Base-by-base conservation (phyloP, 2,329 filamentous ascomycete genomes). In the Colletotrichum musicola region DNA sequence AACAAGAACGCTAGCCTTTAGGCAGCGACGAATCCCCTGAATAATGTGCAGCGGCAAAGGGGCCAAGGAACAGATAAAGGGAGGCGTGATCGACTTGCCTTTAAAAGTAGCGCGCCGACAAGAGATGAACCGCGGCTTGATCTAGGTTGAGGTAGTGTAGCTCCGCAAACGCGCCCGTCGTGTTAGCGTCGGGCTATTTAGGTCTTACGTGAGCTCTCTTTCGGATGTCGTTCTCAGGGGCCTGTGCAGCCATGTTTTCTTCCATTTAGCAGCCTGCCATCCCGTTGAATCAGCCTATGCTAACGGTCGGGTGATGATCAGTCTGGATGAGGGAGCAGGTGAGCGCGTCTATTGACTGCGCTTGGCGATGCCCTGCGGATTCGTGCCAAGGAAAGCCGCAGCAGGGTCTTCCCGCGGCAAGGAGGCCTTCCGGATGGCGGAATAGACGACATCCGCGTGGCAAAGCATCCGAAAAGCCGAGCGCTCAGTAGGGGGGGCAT, bases 401-500 rank as follows among this genome's bases (percentile, higher is more conserved):
- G 0, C 14, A 46, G 25, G 38, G 4, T 30, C 40, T 4, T 46
- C n/a, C 54, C 54, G 54, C 3, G 16, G 9, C 40, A 46, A 18
- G 38, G 54, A 22, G 22, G 25, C 9, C 27, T 9, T 13, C 13
- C n/a, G 30, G 58, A 38, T 22, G 0, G 30, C 58, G 60, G 60
- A 20, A 55, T 46, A 20, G 44, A 55, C 50, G 3, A 2, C 4
- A 55, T 54, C 60, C 60, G 60, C 60, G 60, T 62, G 60, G 50
- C 50, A 62, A 50, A 62, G 60, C 60, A 47, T 22, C 42, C 35
- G 25, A 20, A 5, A 20, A 42, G 40, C 5, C 1, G 0, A 35
- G 38, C 30, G 3, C 1, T 0, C 40, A 14, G n/a, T 40, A 30
- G 54, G 54, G 38, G 27, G 22, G 22, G 12, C 35, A 38, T 7